These are phyloP conservation scores for Pisolithus microcarpus DNA, from an alignment of 768 basidiomycete genomes.

Conservation along the genomic window DNA sequence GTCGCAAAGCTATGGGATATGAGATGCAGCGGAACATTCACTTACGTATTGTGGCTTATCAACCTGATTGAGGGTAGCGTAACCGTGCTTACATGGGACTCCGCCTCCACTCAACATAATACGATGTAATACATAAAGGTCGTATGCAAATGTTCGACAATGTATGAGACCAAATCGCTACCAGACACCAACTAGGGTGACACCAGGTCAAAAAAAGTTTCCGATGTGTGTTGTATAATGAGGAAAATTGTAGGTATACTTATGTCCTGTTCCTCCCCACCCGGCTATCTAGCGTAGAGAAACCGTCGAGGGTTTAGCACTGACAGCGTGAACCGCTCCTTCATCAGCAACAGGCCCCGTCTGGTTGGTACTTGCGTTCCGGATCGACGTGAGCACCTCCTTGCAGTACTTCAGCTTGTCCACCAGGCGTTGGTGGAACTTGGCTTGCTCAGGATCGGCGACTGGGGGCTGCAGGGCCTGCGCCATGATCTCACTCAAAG, in stretches of 20 bases:
- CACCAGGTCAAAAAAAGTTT: not conserved
- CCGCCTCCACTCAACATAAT: not conserved
- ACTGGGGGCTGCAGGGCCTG: constrained; percentile 35
- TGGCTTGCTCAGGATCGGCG: constrained; percentile 48
- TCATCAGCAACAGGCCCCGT: constrained; percentile 6
- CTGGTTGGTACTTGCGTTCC: constrained; percentile 45
- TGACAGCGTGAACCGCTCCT: constrained; percentile 6
- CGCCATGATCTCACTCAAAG: constrained; percentile 64
- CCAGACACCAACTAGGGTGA: not conserved
- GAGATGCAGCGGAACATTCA: too few relatives aligned
- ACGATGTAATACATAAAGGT: not conserved
- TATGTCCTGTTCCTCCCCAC: not conserved
- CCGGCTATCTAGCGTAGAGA: constrained; percentile 9
- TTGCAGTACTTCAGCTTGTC: constrained; percentile 84
- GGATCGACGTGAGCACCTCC: constrained; percentile 71
- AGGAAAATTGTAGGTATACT: not conserved
- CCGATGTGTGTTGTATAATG: not conserved
- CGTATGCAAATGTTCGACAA: not conserved
- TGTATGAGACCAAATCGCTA: too few relatives aligned
- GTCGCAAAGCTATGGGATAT: too few relatives aligned
- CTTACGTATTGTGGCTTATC: too few relatives aligned
- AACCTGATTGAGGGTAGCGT: too few relatives aligned
- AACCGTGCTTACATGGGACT: too few relatives aligned
- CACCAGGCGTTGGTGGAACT: constrained; percentile 56
- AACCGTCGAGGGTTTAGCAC: constrained; percentile 14